Percentiles rank a stretch among this genome's conserved stretches.
Conservation (phyloP, 306 rosid species). For the Vigna nakashimae region DNA sequence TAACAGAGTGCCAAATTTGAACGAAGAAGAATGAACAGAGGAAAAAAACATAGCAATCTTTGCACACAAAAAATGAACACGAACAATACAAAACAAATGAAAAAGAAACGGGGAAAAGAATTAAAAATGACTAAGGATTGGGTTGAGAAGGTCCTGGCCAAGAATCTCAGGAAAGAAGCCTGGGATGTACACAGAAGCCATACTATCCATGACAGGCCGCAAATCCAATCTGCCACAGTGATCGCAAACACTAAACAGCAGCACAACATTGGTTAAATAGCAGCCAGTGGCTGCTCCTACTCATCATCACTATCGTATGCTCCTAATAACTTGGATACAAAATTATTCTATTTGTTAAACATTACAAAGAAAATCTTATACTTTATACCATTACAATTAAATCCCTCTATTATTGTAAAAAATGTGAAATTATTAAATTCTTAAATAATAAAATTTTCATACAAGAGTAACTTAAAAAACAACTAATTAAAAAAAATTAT, state of each 20-base stretch:
- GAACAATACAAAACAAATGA: not conserved
- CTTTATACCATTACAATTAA: not conserved
- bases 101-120: not conserved
- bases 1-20: not conserved
- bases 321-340: not conserved
- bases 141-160: not conserved
- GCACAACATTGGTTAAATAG: not conserved
- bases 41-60: not conserved
- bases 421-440: too few species aligned
- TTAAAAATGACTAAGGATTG: not conserved
- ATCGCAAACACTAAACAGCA: not conserved
- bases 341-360: not conserved
- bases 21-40: not conserved
- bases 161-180: not conserved
- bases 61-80: not conserved
- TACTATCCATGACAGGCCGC: not conserved
- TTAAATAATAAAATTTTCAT: too few species aligned
- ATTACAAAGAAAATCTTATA: not conserved
- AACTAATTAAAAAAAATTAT: too few species aligned
- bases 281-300: not conserved
- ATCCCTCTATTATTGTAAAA: too few species aligned
- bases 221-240: not conserved
- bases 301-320: not conserved
- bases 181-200: too few species aligned
- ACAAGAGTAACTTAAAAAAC: too few species aligned